Evolutionary conservation across 805 yeast species (phyloP).

Genomic region (Candida maris): DNA sequence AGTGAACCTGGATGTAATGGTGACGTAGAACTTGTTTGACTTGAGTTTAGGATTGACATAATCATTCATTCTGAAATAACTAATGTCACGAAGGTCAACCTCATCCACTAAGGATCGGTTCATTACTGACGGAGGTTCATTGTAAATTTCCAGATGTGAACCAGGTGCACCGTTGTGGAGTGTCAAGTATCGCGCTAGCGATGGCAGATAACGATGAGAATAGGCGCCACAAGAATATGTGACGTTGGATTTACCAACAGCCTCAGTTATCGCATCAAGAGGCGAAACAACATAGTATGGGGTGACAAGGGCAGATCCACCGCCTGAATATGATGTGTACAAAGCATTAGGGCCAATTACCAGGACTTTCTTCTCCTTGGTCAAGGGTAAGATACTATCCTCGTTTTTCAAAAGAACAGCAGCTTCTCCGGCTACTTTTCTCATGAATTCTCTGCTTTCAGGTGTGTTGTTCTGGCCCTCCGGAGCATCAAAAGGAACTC

Average conservation of each 20-base stretch:
- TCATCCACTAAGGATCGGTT: slow-evolving; percentile 5
- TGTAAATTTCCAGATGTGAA: slow-evolving; percentile 22
- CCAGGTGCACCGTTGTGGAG: slow-evolving; percentile 22
- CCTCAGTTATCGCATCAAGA: slow-evolving; percentile 38
- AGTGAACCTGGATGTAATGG: slow-evolving; percentile 39
- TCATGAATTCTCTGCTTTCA: slow-evolving; percentile 41
- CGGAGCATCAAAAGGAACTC: slow-evolving; percentile 39
- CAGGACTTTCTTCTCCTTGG: slow-evolving; percentile 38
- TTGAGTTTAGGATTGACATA: slow-evolving; percentile 24
- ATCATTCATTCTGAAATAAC: slow-evolving; percentile 17
- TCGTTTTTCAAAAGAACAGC: slow-evolving; percentile 58
- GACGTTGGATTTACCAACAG: slow-evolving; percentile 25
- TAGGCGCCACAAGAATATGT: slow-evolving; percentile 37
- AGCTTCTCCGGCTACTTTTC: slow-evolving; percentile 47
- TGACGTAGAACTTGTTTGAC: slow-evolving; percentile 37
- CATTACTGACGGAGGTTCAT: slow-evolving; percentile 15
- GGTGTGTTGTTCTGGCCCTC: slow-evolving; percentile 43
- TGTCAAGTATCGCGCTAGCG: slow-evolving; percentile 11
- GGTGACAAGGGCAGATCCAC: slow-evolving; percentile 53
- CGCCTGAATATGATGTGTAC: slow-evolving; percentile 43
- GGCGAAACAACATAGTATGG: slow-evolving; percentile 49
- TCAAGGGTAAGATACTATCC: slow-evolving; percentile 42
- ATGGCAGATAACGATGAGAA: slow-evolving; percentile 33
- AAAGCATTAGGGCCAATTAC: slow-evolving; percentile 42
- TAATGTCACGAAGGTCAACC: background rate